Evolutionary conservation across 2,329 filamentous ascomycete genomes (phyloP).

Genomic region (Phialophora expanda): DNA sequence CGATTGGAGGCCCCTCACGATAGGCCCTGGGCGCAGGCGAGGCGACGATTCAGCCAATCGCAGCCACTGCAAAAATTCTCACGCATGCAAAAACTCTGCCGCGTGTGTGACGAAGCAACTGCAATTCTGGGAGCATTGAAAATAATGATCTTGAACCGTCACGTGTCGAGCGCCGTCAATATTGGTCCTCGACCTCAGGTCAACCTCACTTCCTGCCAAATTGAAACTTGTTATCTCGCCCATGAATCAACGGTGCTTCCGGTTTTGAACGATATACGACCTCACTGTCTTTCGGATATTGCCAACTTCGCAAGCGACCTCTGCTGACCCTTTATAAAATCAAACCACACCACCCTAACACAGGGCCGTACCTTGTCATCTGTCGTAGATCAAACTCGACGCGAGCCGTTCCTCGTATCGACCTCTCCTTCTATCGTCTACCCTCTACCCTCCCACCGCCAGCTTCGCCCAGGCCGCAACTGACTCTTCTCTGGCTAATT

Average conservation of each 20-base stretch:
- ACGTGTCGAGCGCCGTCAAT: background rate
- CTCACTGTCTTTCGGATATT: background rate
- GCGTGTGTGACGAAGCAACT: slow-evolving; percentile 13
- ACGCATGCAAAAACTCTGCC: slow-evolving; percentile 22
- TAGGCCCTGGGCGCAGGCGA: slow-evolving; percentile 18
- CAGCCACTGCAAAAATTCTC: slow-evolving; percentile 5
- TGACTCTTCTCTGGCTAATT: background rate
- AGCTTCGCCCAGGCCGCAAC: background rate
- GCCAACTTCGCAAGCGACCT: background rate
- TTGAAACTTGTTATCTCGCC: too few relatives aligned
- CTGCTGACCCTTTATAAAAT: background rate
- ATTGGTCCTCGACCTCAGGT: background rate
- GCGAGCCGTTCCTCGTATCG: background rate
- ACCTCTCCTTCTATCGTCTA: background rate
- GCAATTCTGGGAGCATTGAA: background rate
- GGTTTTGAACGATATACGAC: background rate
- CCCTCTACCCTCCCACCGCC: background rate
- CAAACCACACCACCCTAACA: background rate
- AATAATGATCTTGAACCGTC: background rate
- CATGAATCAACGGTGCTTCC: background rate
- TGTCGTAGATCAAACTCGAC: background rate
- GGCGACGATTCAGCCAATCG: slow-evolving; percentile 8
- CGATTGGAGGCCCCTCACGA: slow-evolving; percentile 16
- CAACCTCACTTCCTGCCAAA: background rate
- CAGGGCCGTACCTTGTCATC: background rate